Evolutionary conservation across 78 protist genomes (phyloP).

Genomic region (Polysphondylium violaceum): DNA sequence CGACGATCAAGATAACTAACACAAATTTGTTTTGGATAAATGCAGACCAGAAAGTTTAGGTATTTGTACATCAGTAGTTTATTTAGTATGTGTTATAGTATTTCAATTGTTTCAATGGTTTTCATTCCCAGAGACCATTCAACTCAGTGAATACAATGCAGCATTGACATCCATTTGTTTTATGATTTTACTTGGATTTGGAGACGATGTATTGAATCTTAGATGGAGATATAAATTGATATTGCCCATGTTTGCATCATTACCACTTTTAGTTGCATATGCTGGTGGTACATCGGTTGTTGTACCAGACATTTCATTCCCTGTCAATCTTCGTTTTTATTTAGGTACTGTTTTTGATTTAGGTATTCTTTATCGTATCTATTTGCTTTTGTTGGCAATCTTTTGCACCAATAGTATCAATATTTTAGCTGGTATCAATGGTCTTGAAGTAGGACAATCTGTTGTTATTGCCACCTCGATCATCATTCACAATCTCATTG

Average conservation of each 20-base stretch:
- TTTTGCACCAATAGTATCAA: slow-evolving; percentile 98
- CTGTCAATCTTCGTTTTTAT: slow-evolving; percentile 6
- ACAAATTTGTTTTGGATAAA: not conserved
- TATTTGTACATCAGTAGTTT: slow-evolving; percentile 83
- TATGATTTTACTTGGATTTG: slow-evolving; percentile 98
- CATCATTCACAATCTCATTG: slow-evolving; percentile 79
- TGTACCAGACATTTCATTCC: slow-evolving; percentile 79
- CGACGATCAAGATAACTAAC: not conserved
- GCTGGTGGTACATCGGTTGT: slow-evolving; percentile 88
- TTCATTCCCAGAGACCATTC: slow-evolving; percentile 64
- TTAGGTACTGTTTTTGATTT: slow-evolving; percentile 18
- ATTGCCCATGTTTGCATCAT: slow-evolving; percentile 93
- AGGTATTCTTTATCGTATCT: slow-evolving; percentile 92
- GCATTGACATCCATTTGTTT: slow-evolving; percentile 90
- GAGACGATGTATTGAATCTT: slow-evolving; percentile 98
- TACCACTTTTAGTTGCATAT: slow-evolving; percentile 96
- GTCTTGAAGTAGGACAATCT: slow-evolving; percentile 97
- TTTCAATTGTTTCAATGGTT: slow-evolving; percentile 83
- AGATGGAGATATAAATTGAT: slow-evolving; percentile 92
- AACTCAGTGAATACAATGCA: slow-evolving; percentile 88
- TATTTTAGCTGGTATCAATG: slow-evolving; percentile 97
- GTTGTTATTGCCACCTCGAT: slow-evolving; percentile 86
- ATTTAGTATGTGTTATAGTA: slow-evolving; percentile 83
- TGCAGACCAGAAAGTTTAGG: slow-evolving; percentile 94
- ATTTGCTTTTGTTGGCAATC: slow-evolving; percentile 89